Base-by-base conservation (phyloP, 106 monocot genomes). In the Alisma plantagoaquatica region DNA sequence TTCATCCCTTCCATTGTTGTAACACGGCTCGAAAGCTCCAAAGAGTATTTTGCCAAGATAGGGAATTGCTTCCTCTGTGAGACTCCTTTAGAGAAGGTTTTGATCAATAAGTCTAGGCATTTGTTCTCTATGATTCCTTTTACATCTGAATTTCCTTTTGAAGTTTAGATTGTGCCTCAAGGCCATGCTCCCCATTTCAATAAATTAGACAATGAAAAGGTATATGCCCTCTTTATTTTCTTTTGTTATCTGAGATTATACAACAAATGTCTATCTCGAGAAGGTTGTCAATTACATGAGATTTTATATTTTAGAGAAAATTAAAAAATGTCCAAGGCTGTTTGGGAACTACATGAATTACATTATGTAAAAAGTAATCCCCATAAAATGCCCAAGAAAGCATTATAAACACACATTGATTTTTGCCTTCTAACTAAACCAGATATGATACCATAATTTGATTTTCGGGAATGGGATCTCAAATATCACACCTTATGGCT, bases 101-200 rank as follows among this genome's bases (percentile, higher is more conserved):
- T 96, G 59, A 71, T 96, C 33, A 27, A 65, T 41, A 67, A 81
- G 27, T 81, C 89, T 3, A 10, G 32, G 11, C 68, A 85, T 76
- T 96, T 84, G 51, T 84, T 62, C 22, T 64, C 84, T 10, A 74
- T 96, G 35, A 89, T 76, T 61, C 96, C 96, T 21, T 78, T 81
- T 27, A 89, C 96, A 25, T 81, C 89, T 25, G 77, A 77, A 49
- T 84, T 63, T 74, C 77, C 96, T 46, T 96, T 96, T 66, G 96
- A 96, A 59, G 63, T 83, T 2, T 92, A 86, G 92, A 77, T 92
- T 56, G 61, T 92, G 44, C 86, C 86, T 51, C 54, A 59, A 47
- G 65, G 77, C 43, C 92, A 92, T 50, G 18, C 51, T 29, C 63
- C 82, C 28, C 57, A 80, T 76, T 92, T 92, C 67, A 86, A 86